These are phyloP conservation scores for Backusella liffmaniae DNA, from an alignment of 192 early-diverging fungal species.

Conservation along the genomic window DNA sequence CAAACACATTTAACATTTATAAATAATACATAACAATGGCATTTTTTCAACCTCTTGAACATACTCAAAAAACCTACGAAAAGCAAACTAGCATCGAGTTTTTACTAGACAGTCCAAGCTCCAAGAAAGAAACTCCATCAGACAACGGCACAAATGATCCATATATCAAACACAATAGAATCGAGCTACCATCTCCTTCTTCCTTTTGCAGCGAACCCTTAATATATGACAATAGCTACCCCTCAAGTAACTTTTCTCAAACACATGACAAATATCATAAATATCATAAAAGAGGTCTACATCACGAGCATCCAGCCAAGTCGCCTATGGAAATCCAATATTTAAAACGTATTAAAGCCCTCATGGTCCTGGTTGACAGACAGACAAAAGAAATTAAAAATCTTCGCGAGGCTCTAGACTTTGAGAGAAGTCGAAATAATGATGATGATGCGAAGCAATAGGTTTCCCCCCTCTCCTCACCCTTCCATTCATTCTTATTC, in stretches of 20 bases:
- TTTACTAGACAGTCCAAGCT: background rate
- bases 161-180: background rate
- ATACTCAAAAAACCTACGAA: conserved; percentile 9
- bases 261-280: background rate
- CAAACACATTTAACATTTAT: background rate
- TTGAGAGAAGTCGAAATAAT: background rate
- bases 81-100: conserved; percentile 1
- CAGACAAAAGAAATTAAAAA: background rate
- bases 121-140: background rate
- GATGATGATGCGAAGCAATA: background rate
- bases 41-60: conserved; percentile 2
- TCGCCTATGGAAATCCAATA: conserved; percentile 6
- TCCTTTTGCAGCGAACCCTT: conserved; percentile 1
- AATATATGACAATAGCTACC: conserved; percentile 6
- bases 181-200: conserved; percentile 2
- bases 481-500: background rate
- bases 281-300: background rate
- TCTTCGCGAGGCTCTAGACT: background rate
- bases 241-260: conserved; percentile 4
- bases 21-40: background rate
- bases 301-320: background rate
- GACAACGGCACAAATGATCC: background rate
- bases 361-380: background rate
- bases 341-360: conserved; percentile 5
- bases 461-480: background rate